Evolutionary conservation across 1,284 basidiomycete species (phyloP), one percentile per base, ranked within the genome.

Genomic region (Puccinia novopanici): DNA sequence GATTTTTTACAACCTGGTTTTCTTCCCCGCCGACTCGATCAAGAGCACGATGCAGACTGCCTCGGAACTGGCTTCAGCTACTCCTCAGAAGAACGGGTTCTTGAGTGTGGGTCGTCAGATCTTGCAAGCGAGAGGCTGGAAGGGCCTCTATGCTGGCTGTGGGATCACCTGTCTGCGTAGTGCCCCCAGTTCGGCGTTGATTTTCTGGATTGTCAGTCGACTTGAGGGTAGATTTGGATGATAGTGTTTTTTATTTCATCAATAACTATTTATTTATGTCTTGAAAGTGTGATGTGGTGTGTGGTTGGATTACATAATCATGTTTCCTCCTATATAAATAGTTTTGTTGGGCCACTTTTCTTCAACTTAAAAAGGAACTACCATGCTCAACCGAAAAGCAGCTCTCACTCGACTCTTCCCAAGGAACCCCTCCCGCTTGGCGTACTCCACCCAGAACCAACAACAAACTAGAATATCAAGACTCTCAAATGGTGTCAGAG

Each of bases 31-130:
- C 17, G 96, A 99, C 86, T 92, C 92, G 50, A 90, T 98, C 84
- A 99, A 99, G 88, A 94, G 92, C 83, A 90, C 94, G 63, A 93
- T 99, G 86, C 96, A 98, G 88, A 98, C 96, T 0, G 92, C 92
- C 86, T 92, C 92, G 75, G 95, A 98, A 87, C 91, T 91, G 45
- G 24, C 34, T 45, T 42, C 63, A 42, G 34, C 50, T 22, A 5
- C 10, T 81, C 81, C 81, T 82, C 50, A 57, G 0, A 19, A n/a
- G 8, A 40, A 84, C 89, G 88, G 91, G 10, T 98, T 98, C 84
- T 85, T 89, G 67, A 88, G 89, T 55, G 93, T 91, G n/a, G 90
- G 91, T 27, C 88, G 86, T 83, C 90, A 90, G 82, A 91, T 98
- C 87, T 97, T 92, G 84, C 86, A 83, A 42, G 89, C 89, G 19